Evolutionary conservation across 169 alveolate genomes (phyloP).

Genomic region (Eimeria falciformis): DNA sequence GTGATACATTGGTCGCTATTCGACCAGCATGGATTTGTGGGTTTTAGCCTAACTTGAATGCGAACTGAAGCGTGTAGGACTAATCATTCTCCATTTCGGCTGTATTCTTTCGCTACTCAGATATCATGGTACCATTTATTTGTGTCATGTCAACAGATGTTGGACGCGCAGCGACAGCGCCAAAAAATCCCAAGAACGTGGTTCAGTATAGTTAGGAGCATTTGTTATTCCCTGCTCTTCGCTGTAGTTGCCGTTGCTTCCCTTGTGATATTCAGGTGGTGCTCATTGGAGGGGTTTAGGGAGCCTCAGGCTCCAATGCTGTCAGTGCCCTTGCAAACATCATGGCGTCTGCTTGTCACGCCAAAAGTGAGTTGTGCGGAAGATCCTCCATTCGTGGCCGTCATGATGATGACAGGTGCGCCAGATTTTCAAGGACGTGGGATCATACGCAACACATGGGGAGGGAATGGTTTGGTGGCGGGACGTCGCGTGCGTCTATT

Average conservation of each 20-base stretch:
- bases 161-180: background rate
- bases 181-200: background rate
- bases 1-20: too few species aligned
- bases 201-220: background rate
- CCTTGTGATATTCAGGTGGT: slow-evolving; percentile 9
- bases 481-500: slow-evolving; percentile 24
- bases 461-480: slow-evolving; percentile 1
- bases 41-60: too few species aligned
- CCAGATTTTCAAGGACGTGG: slow-evolving; percentile 14
- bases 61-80: too few species aligned
- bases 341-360: slow-evolving; percentile 34
- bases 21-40: too few species aligned
- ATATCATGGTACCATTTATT: background rate
- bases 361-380: slow-evolving; percentile 42
- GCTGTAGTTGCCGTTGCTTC: background rate
- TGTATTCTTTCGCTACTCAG: background rate
- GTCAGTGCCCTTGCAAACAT: slow-evolving; percentile 54
- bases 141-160: too few species aligned
- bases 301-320: slow-evolving; percentile 54
- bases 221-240: slow-evolving; percentile 28
- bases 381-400: slow-evolving; percentile 46
- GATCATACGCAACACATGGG: slow-evolving; percentile 45
- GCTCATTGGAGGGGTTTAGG: slow-evolving; percentile 50
- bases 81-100: background rate
- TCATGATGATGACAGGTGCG: slow-evolving; percentile 54